A percentile compares a stretch with the other conserved stretches of the same genome.
phyloP scores from a whole-genome alignment of 495 filamentous ascomycete species.

The Cryomyces minteri region DNA sequence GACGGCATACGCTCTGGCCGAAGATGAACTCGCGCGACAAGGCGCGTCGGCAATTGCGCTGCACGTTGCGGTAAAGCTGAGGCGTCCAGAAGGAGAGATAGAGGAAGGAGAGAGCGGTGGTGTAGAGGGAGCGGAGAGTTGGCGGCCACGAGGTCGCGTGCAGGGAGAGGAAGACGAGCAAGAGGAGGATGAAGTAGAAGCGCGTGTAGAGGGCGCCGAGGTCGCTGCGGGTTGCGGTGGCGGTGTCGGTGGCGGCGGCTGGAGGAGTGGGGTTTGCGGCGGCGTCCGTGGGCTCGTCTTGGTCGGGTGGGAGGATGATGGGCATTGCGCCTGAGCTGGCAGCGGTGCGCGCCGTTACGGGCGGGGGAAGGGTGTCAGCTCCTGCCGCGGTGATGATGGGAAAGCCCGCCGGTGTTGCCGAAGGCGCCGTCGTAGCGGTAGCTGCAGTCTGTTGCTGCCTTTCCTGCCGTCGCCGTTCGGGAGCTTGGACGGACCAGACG shows the following conservation, averaged over 20 bases:
- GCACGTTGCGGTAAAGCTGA: conserved; percentile 77
- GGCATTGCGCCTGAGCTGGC: conserved; percentile 34
- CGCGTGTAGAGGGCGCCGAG: conserved; percentile 62
- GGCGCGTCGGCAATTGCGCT: conserved; percentile 79
- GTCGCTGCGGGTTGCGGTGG: conserved; percentile 27
- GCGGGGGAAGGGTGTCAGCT: conserved; percentile 37
- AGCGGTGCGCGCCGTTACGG: conserved; percentile 35
- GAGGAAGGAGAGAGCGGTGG: conserved; percentile 42
- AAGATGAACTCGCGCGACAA: conserved; percentile 75
- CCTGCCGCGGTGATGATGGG: conserved; percentile 13
- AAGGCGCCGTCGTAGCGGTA: conserved; percentile 2
- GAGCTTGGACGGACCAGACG: conserved; percentile 73
- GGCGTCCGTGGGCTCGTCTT: conserved; percentile 48
- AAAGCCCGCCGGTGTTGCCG: conserved; percentile 4
- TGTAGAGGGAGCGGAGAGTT: conserved; percentile 47
- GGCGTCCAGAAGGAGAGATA: conserved; percentile 87
- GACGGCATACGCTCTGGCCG: conserved; percentile 59
- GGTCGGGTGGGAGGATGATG: conserved; percentile 70
- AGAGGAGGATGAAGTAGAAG: conserved; percentile 54
- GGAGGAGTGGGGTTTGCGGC: conserved; percentile 18
- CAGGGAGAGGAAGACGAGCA: conserved; percentile 52
- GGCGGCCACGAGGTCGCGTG: conserved; percentile 60
- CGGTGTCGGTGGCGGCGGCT: conserved; percentile 10
- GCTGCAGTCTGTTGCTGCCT: conserved; percentile 12
- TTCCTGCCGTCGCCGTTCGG: conserved; percentile 47